These are phyloP conservation scores for Endothia cerciana DNA, from an alignment of 2,329 filamentous ascomycete species.

Conservation along the genomic window DNA sequence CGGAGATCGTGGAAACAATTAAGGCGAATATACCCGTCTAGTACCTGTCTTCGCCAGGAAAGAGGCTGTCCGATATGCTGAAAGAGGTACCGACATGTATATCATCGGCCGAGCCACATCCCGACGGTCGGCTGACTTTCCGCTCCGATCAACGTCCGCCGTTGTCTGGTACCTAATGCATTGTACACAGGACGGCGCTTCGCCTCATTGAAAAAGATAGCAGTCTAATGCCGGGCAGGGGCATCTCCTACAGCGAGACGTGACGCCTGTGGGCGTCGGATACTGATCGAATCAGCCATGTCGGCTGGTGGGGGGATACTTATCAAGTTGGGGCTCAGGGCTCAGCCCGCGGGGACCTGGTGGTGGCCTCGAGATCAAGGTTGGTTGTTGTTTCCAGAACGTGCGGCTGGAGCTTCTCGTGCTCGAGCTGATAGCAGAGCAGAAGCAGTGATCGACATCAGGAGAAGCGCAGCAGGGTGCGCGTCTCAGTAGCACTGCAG, in stretches of 20 bases:
- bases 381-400: slow-evolving; percentile 10
- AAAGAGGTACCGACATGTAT: not conserved
- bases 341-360: not conserved
- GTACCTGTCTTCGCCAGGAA: not conserved
- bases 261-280: not conserved
- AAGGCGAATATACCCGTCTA: not conserved
- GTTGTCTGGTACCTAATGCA: not conserved
- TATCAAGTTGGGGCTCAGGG: not conserved
- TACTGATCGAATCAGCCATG: not conserved
- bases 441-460: slow-evolving; percentile 1
- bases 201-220: not conserved
- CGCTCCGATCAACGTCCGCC: slow-evolving; percentile 4
- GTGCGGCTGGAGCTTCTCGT: slow-evolving; percentile 11
- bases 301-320: not conserved
- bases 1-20: slow-evolving; percentile 3
- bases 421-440: slow-evolving; percentile 11
- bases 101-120: not conserved
- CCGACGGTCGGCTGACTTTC: slow-evolving; percentile 4
- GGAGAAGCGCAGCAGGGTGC: not conserved
- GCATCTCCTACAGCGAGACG: no score
- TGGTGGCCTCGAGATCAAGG: not conserved
- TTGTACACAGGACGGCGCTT: no score
- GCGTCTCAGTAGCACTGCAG: not conserved
- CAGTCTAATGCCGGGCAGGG: not conserved
- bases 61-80: not conserved